These are phyloP conservation scores for Spathaspora passalidarum DNA, from an alignment of 805 yeast species.

Conservation along the genomic window DNA sequence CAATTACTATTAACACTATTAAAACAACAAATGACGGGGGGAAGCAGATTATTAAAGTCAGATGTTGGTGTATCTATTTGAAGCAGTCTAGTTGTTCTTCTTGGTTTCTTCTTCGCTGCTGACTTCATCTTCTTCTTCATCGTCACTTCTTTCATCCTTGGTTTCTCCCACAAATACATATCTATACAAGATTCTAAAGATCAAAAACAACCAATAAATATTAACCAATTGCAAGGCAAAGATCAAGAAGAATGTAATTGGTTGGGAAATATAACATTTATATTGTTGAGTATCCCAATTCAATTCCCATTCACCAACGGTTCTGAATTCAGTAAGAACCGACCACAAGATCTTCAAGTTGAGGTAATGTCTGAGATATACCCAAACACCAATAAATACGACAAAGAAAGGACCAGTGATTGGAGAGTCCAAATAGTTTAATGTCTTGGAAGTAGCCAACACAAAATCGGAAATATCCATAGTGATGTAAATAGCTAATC, in stretches of 20 bases:
- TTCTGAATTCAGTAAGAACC: slow-evolving; percentile 76
- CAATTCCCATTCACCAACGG: slow-evolving; percentile 78
- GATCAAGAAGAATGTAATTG: slow-evolving; percentile 77
- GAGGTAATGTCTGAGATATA: slow-evolving; percentile 83
- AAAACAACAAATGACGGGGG: too few species aligned
- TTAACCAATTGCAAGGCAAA: slow-evolving; percentile 83
- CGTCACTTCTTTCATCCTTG: slow-evolving; percentile 85
- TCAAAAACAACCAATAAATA: slow-evolving; percentile 81
- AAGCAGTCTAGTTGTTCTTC: background rate
- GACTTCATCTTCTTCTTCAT: slow-evolving; percentile 53
- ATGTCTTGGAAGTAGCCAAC: slow-evolving; percentile 77
- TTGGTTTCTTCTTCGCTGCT: slow-evolving; percentile 11
- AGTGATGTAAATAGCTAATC: slow-evolving; percentile 83
- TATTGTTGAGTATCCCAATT: slow-evolving; percentile 90
- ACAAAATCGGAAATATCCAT: slow-evolving; percentile 96
- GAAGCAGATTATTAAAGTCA: too few species aligned
- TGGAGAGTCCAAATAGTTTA: slow-evolving; percentile 76
- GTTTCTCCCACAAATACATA: slow-evolving; percentile 51
- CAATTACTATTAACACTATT: background rate
- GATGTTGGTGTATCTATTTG: too few species aligned
- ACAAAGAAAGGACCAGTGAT: slow-evolving; percentile 63
- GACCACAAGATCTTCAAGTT: slow-evolving; percentile 82
- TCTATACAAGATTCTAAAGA: slow-evolving; percentile 74
- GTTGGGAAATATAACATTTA: slow-evolving; percentile 94
- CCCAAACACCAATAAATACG: slow-evolving; percentile 73